Evolutionary conservation across 805 yeast genomes (phyloP), one percentile per base, ranked within the genome.

Genomic region (Scheffersomyces stipitis): DNA sequence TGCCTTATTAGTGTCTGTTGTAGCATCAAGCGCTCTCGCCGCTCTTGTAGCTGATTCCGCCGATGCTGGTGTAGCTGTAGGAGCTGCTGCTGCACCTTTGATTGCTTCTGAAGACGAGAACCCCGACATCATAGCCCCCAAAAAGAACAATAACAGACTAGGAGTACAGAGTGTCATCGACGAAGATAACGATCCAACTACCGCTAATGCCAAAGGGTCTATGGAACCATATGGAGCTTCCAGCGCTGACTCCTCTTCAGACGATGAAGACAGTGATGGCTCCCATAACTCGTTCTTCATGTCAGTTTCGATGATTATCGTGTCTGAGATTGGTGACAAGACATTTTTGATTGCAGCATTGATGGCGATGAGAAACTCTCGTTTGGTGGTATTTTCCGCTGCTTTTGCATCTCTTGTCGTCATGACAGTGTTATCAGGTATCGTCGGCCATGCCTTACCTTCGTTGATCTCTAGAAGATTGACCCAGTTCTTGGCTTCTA

Each of bases 281-380:
- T 52, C 58, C 9, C 62, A 61, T 33, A 63, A 76, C 46, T 76
- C 95, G 3, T 83, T 93, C 49, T 20, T 86, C 41, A 79, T 91
- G 82, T 78, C 98, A 1, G 67, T 82, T 23, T 78, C 91, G 12
- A 93, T 93, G 99, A 93, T 93, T 54, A 66, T 86, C 22, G 86
- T 89, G n/a, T 86, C 96, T 18, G 99, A 93, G 62, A 83, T 93
- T 41, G 99, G 99, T 41, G 99, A 93, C 62, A 93, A 93, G 67
- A 93, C 99, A 0, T 93, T 93, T 58, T 74, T 93, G 47, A 88
- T 93, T 51, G 97, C 99, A 24, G 98, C 97, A 2, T 72, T 93
- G 46, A 90, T 93, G 96, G 96, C 98, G 20, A 93, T 93, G 98
- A 86, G 87, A 57, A 83, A 89, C 62, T 78, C 90, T 14, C 76